A percentile compares a stretch with the other conserved stretches of the same genome.
These are phyloP conservation scores for Chrysopogon serrulatus DNA, from an alignment of 176 grass and related monocot genomes.

Conservation along the genomic window DNA sequence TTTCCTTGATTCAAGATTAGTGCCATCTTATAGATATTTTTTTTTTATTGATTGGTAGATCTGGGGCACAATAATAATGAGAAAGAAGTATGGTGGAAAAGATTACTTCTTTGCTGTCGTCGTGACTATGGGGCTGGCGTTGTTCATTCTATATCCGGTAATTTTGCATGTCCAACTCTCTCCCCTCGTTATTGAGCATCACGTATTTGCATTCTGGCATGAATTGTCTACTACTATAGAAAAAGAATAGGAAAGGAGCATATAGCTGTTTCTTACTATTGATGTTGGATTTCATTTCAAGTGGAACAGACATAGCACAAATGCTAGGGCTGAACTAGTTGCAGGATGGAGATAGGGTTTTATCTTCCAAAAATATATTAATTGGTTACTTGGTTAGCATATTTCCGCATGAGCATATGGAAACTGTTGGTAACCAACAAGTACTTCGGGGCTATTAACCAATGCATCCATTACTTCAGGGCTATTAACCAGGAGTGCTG, in stretches of 20 bases:
- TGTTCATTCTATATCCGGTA: slow-evolving; percentile 96
- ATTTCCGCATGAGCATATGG: background rate
- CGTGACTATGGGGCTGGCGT: slow-evolving; percentile 76
- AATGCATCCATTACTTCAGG: background rate
- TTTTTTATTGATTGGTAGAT: slow-evolving; percentile 41
- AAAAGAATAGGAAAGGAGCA: too few relatives aligned
- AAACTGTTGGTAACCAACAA: background rate
- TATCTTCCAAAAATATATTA: background rate
- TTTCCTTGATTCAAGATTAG: background rate
- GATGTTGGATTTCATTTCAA: background rate
- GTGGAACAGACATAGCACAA: background rate
- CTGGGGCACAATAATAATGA: slow-evolving; percentile 95
- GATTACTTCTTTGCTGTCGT: slow-evolving; percentile 86
- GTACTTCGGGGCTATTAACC: background rate
- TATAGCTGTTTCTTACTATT: background rate
- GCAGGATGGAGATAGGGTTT: background rate
- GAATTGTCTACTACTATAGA: background rate
- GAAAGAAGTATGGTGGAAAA: slow-evolving; percentile 87
- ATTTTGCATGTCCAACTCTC: slow-evolving; percentile 14
- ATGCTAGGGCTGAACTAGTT: background rate
- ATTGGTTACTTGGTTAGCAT: background rate
- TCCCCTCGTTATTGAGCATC: background rate
- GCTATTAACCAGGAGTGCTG: background rate
- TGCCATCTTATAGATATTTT: background rate
- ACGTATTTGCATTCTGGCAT: background rate